Conservation (phyloP, 805 yeast species). For the Cyberlindnera saturnus region DNA sequence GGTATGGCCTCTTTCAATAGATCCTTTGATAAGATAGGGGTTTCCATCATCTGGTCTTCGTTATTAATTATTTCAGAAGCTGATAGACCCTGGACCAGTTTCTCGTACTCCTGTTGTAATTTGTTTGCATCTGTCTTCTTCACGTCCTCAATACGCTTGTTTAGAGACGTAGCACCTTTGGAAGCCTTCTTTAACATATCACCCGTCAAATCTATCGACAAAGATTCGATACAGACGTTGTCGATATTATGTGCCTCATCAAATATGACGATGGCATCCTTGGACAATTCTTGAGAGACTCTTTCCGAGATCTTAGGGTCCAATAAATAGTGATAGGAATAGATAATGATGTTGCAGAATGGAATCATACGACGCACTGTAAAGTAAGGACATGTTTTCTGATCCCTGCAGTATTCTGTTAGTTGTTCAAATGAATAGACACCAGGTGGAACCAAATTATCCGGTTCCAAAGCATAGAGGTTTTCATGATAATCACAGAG, state of each 20-base stretch:
- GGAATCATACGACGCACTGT: conserved; percentile 98
- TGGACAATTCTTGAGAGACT: conserved; percentile 85
- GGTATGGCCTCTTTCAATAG: conserved; percentile 90
- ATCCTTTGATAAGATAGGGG: conserved; percentile 84
- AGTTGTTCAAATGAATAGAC: conserved; percentile 90
- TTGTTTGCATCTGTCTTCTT: conserved; percentile 77
- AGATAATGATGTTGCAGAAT: conserved; percentile 87
- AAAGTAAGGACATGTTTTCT: conserved; percentile 91
- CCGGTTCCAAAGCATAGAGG: conserved; percentile 79
- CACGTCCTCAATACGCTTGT: conserved; percentile 79
- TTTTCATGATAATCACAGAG: conserved; percentile 91
- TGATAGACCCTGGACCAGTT: conserved; percentile 82
- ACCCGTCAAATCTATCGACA: conserved; percentile 87
- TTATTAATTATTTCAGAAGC: conserved; percentile 66
- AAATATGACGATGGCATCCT: conserved; percentile 89
- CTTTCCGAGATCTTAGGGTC: conserved; percentile 97
- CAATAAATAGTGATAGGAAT: conserved; percentile 90
- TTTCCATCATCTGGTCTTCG: conserved; percentile 70
- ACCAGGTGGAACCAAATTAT: conserved; percentile 83
- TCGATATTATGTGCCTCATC: conserved; percentile 99
- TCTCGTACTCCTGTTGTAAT: conserved; percentile 85
- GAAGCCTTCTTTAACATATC: conserved; percentile 83
- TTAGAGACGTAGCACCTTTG: conserved; percentile 74
- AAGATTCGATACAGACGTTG: conserved; percentile 95
- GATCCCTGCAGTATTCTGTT: conserved; percentile 66